A percentile compares a stretch with the other conserved stretches of the same genome.
phyloP scores from a whole-genome alignment of 768 basidiomycete species.

The Pleurotus salmoneostramineus region DNA sequence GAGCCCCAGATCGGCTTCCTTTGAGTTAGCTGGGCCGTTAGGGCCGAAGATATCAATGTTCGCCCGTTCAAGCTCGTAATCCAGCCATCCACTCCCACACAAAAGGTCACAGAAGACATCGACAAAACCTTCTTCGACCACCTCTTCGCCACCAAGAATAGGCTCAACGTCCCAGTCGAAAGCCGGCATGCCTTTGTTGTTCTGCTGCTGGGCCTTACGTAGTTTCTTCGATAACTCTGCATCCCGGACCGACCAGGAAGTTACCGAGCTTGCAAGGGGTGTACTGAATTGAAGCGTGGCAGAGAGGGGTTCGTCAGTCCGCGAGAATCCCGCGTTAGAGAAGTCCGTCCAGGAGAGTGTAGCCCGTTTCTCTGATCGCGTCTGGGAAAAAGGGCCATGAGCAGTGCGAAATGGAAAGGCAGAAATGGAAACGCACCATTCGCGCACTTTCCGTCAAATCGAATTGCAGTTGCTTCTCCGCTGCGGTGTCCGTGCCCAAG shows the following conservation, averaged over 20 bases:
- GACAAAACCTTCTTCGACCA: slow-evolving; percentile 88
- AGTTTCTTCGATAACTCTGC: slow-evolving; percentile 74
- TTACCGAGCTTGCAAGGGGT: slow-evolving; percentile 44
- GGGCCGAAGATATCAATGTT: slow-evolving; percentile 10
- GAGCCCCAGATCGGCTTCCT: slow-evolving; percentile 1
- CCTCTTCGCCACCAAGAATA: slow-evolving; percentile 69
- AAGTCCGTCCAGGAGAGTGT: slow-evolving; percentile 93
- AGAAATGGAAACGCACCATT: slow-evolving; percentile 31
- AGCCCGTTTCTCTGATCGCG: slow-evolving; percentile 66
- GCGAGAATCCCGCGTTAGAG: slow-evolving; percentile 76
- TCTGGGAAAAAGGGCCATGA: slow-evolving; percentile 30
- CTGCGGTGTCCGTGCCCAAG: slow-evolving; percentile 25
- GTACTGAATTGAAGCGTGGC: slow-evolving; percentile 80
- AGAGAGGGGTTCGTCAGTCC: slow-evolving; percentile 70
- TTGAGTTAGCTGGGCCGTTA: slow-evolving; percentile 6
- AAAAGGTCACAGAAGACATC: slow-evolving; percentile 83
- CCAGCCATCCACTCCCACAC: slow-evolving; percentile 84
- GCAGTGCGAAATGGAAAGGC: background rate
- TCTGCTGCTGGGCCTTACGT: slow-evolving; percentile 62
- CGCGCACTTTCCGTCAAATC: slow-evolving; percentile 89
- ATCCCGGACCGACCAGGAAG: slow-evolving; percentile 70
- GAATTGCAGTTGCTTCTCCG: slow-evolving; percentile 81
- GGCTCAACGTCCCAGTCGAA: slow-evolving; percentile 95
- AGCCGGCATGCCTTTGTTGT: slow-evolving; percentile 59
- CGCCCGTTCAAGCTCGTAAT: slow-evolving; percentile 67